Evolutionary conservation across 805 yeast species (phyloP), one percentile per base, ranked within the genome.

Genomic region (Saccharomycopsis lassenensis): DNA sequence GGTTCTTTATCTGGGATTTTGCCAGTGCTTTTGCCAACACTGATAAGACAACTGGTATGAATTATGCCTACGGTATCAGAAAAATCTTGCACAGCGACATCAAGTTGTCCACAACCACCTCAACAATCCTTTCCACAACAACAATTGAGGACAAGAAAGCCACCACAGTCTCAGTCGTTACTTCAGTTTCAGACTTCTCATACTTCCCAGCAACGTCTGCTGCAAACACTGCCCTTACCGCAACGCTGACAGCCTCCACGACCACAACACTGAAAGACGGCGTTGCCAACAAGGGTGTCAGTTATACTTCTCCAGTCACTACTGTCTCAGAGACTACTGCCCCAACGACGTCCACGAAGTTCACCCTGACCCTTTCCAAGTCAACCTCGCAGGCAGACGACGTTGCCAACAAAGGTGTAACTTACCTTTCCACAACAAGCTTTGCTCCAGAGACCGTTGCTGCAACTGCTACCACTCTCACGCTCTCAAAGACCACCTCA

Each of bases 1-100:
- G 46, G 21, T 41, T 30, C 18, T 36, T 37, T 23, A 18, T 43
- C 6, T 43, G 46, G 44, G 46, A 43, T 33, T 41, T 44, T 8
- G 41, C 30, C 8, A 29, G 36, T 18, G 37, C 29, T 4, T 43
- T 40, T 18, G 27, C 10, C 12, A 43, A 36, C 21, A 33, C 36
- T 16, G 40, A 43, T 23, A 24, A 35, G 21, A 19, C 18, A 4
- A 36, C 40, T 16, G 46, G 46, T 2, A 18, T 32, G 23, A 43
- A 40, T 29, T 40, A 31, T 19, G 37, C 31, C 20, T 33, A 36
- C n/a, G 42, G 37, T 10, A 29, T 43, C 18, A 36, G 41, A 33
- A 29, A 41, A n/a, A 36, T 40, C 24, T 26, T 43, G 14, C 23
- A 43, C 24, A 18, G 31, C 6, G 46, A 42, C 17, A n/a, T n/a